phyloP scores from a whole-genome alignment of 441 rosid species.

The Populus trichocarpa region DNA sequence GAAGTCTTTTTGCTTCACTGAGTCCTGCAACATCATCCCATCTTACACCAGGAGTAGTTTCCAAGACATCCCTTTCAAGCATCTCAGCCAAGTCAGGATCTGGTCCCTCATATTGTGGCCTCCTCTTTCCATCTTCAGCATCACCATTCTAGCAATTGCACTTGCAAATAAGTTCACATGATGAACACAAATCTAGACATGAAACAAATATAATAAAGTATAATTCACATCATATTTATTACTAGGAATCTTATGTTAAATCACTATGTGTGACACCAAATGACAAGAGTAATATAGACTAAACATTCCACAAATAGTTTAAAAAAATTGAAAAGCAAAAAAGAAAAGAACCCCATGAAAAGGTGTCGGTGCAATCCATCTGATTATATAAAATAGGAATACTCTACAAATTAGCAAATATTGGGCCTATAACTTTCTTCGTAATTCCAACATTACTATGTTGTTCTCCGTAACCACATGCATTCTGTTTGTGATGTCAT shows the following conservation, averaged over 20 bases:
- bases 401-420: not conserved
- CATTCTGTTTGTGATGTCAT: too few relatives aligned
- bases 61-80: conserved; percentile 99
- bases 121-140: conserved; percentile 88
- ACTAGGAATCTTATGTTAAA: not conserved
- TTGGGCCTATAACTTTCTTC: not conserved
- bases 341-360: not conserved
- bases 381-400: not conserved
- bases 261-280: not conserved
- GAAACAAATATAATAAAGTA: not conserved
- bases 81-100: conserved; percentile 95
- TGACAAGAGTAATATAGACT: not conserved
- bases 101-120: conserved; percentile 88
- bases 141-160: conserved; percentile 67
- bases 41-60: conserved; percentile 90
- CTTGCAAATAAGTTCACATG: conserved; percentile 11
- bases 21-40: conserved; percentile 99
- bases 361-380: not conserved
- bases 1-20: conserved; percentile 93
- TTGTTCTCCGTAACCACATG: too few relatives aligned
- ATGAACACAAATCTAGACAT: not conserved
- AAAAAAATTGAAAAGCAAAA: not conserved
- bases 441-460: too few relatives aligned
- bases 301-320: not conserved
- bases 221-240: not conserved